A percentile compares a stretch with the other conserved stretches of the same genome.
Evolutionary conservation across 768 basidiomycete genomes (phyloP).

Genomic region (Psilocybe cyanescens): DNA sequence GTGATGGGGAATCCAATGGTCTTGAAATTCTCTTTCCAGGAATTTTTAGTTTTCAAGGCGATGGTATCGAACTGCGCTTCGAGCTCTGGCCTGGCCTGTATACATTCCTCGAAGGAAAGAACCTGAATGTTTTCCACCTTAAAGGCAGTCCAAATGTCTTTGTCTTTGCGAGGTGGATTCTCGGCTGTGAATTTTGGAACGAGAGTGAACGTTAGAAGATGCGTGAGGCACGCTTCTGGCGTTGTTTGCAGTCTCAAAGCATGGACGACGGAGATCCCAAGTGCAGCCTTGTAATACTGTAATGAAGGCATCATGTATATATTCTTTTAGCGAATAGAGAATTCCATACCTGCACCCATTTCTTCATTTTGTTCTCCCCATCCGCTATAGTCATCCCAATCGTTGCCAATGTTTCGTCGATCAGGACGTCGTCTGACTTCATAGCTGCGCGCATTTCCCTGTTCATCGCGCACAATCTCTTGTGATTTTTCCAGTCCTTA

Average conservation of each 20-base stretch:
- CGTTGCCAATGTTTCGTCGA: background rate
- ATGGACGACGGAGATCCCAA: background rate
- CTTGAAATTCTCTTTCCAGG: background rate
- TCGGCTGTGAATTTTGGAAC: background rate
- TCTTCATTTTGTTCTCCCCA: constrained; percentile 5
- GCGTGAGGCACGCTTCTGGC: background rate
- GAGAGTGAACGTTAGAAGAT: background rate
- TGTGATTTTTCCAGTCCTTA: constrained; percentile 8
- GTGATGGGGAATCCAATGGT: background rate
- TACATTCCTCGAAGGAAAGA: background rate
- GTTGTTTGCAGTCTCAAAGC: background rate
- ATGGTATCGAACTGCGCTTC: background rate
- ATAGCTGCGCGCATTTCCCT: background rate
- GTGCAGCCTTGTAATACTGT: background rate
- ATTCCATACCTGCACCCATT: constrained; percentile 12
- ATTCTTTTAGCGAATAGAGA: background rate
- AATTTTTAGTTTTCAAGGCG: background rate
- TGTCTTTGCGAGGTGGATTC: background rate
- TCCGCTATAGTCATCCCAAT: constrained; percentile 2
- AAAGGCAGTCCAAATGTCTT: background rate
- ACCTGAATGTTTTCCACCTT: background rate
- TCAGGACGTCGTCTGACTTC: background rate
- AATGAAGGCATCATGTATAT: background rate
- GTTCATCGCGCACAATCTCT: constrained; percentile 8
- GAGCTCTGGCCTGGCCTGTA: background rate